These are phyloP conservation scores for Venturia nashicola DNA, from an alignment of 2,329 filamentous ascomycete genomes.

Conservation along the genomic window DNA sequence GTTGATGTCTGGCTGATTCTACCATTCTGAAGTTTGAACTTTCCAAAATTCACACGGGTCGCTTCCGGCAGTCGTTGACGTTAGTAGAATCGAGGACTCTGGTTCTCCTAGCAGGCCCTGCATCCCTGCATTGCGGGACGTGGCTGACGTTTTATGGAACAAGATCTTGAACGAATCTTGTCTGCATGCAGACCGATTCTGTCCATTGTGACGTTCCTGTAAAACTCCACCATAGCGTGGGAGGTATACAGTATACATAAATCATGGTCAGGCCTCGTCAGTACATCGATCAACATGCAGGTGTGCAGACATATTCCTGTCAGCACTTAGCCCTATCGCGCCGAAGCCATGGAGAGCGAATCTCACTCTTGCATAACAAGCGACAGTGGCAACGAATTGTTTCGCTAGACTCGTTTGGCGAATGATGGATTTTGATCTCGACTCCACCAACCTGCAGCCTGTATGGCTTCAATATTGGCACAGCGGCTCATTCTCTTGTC, in stretches of 20 bases:
- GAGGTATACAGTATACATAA: background rate
- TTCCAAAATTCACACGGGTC: background rate
- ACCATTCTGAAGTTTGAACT: background rate
- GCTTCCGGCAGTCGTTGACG: background rate
- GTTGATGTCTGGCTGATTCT: background rate
- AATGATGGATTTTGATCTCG: background rate
- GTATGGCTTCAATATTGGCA: background rate
- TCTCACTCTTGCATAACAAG: background rate
- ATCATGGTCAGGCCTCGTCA: background rate
- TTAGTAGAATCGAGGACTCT: too few species aligned
- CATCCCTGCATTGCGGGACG: background rate
- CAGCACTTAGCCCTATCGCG: background rate
- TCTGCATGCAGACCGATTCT: background rate
- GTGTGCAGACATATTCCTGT: background rate
- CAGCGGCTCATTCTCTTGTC: background rate
- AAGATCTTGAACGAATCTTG: too few species aligned
- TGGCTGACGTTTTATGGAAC: too few species aligned
- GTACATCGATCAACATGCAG: background rate
- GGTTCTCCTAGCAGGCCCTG: background rate
- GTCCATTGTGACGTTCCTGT: background rate
- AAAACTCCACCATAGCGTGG: background rate
- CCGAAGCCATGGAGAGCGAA: background rate
- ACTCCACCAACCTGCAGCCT: background rate
- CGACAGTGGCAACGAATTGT: background rate
- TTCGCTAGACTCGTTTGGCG: background rate